These are phyloP conservation scores for Starmerella bacillaris DNA, from an alignment of 805 yeast genomes.

Conservation along the genomic window DNA sequence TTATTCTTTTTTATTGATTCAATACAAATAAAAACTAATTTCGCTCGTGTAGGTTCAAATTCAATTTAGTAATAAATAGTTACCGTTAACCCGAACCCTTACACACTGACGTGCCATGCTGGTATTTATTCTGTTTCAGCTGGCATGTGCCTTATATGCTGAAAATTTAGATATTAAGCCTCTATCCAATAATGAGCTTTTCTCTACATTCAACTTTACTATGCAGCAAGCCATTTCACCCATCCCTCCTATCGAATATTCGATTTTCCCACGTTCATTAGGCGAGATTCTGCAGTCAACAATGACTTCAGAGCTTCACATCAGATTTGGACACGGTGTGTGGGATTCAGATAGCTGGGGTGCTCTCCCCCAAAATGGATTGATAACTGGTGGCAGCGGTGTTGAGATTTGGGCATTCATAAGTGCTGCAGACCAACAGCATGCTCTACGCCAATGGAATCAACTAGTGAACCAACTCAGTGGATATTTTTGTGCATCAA, in stretches of 20 bases:
- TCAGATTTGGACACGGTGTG: conserved; percentile 84
- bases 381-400: conserved; percentile 75
- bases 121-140: not conserved
- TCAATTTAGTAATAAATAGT: no score
- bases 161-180: conserved; percentile 53
- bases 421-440: conserved; percentile 38
- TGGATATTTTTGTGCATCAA: conserved; percentile 87
- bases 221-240: conserved; percentile 7
- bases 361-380: conserved; percentile 52
- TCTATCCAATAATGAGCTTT: conserved; percentile 49
- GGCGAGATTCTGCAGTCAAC: conserved; percentile 59
- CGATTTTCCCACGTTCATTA: conserved; percentile 55
- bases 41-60: no score
- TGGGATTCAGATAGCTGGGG: conserved; percentile 91
- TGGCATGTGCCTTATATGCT: conserved; percentile 24
- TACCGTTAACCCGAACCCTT: no score
- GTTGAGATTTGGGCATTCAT: conserved; percentile 83
- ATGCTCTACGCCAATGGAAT: conserved; percentile 52
- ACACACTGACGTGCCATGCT: no score
- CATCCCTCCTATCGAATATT: conserved; percentile 15
- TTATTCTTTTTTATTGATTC: no score
- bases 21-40: no score
- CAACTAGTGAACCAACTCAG: conserved; percentile 56
- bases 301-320: conserved; percentile 54
- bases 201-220: conserved; percentile 53